phyloP scores from a whole-genome alignment of 2,329 filamentous ascomycete species.

The Arthrobotrys iridis region DNA sequence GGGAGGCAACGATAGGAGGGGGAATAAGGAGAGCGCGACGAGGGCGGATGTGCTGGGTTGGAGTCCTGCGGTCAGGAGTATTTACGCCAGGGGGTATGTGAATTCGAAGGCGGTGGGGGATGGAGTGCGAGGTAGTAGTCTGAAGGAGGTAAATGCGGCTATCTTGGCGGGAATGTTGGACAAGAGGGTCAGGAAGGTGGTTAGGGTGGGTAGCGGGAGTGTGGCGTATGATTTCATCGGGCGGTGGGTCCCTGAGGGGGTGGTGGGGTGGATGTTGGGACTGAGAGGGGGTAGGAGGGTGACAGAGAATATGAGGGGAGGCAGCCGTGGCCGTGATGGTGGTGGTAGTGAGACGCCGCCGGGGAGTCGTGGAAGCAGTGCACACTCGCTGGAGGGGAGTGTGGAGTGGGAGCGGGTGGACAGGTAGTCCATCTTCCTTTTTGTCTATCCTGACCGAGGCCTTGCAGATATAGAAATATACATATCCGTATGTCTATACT shows the following conservation, averaged over 20 bases:
- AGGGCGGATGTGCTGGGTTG: slow-evolving; percentile 70
- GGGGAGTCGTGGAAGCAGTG: slow-evolving; percentile 52
- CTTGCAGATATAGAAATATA: neutral
- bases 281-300: slow-evolving; percentile 63
- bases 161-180: slow-evolving; percentile 86
- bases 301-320: slow-evolving; percentile 30
- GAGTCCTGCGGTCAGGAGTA: slow-evolving; percentile 70
- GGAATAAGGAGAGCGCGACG: slow-evolving; percentile 58
- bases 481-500: too few species aligned
- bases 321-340: too few species aligned
- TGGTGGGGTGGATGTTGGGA: slow-evolving; percentile 96
- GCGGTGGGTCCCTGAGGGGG: slow-evolving; percentile 76
- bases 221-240: slow-evolving; percentile 86
- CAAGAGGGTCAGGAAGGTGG: slow-evolving; percentile 67
- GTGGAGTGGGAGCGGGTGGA: slow-evolving; percentile 58
- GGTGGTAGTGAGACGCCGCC: slow-evolving; percentile 31
- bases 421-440: neutral
- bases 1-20: slow-evolving; percentile 64
- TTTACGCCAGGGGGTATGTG: slow-evolving; percentile 73
- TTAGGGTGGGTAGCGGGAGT: slow-evolving; percentile 85
- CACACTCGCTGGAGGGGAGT: slow-evolving; percentile 52
- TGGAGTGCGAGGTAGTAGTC: slow-evolving; percentile 73
- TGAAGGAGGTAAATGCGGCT: slow-evolving; percentile 82
- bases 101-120: slow-evolving; percentile 64
- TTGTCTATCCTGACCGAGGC: neutral